Base-by-base conservation (phyloP, 768 basidiomycete species). In the Russula abietina region DNA sequence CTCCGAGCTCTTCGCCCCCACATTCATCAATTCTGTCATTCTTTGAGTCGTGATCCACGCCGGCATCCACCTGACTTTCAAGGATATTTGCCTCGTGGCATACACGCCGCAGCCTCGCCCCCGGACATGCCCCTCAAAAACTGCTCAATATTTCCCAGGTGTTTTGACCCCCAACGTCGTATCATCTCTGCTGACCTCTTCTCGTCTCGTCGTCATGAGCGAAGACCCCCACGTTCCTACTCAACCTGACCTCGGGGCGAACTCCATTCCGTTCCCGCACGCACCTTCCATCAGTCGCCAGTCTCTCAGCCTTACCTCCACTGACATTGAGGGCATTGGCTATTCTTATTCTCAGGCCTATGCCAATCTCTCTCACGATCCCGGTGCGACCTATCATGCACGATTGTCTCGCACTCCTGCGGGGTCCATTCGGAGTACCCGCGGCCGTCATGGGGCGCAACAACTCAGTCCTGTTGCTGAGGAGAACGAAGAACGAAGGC, bases 401-500 rank as follows among this genome's bases (percentile, higher is more conserved):
- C 60, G 60, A 14, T 32, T 63, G 14, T 49, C 48, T n/a, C 67
- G 65, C 26, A 61, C 67, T 22, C 61, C 67, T 24, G 61, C 61
- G 1, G 56, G 66, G 24, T 68, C 67, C 8, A 48, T 66, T 46
- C 65, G 65, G 17, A 67, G 65, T 41, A 17, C 51, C 28, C 67
- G 67, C n/a, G 38, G 46, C 26, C 67, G 61, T 30, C 46, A 61
- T 48, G 59, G 24, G 19, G 4, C 59, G 7, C 59, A 66, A 10
- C 65, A 68, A 59, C 65, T 68, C 41, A 68, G 67, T 24, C 67
- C 67, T 14, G 67, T 68, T 24, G 67, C 19, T 4, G 67, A 68
- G 55, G 67, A 67, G 58, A 62, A 19, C 17, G 67, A 66, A 32
- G 66, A 60, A 41, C 59, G 63, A 24, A 55, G 64, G 46, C 66